Base-by-base conservation (phyloP, 495 filamentous ascomycete genomes). In the Viridothelium virens region DNA sequence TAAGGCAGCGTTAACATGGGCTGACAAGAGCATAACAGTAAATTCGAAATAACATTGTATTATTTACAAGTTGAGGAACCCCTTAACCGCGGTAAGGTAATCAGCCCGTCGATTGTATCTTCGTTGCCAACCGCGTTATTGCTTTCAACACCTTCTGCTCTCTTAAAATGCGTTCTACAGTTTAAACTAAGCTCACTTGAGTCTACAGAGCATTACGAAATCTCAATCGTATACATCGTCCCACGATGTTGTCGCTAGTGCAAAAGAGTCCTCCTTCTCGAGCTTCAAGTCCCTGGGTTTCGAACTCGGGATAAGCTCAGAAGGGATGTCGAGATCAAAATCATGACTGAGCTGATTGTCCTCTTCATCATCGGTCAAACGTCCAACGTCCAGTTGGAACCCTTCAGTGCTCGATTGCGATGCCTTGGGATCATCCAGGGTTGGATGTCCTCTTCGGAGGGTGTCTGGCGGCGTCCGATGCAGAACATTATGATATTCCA, bases 221-320 rank as follows among this genome's bases (percentile, higher is more conserved):
- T 53, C 48, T 53, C 25, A 53, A 18, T 18, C n/a, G 48, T 18
- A 5, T 14, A 18, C 16, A 18, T 12, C 25, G 2, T 53, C 14
- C 53, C 53, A 59, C 14, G 53, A 59, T 14, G 53, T 59, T 36
- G 53, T 59, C 36, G 53, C 31, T 14, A 59, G 31, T 3, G 53
- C 53, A 36, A 59, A 59, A 3, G 53, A 59, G 36, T 59, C 53
- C 31, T 59, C 53, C 5, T 4, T 36, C 31, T 59, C 53, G 14
- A 59, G 31, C 53, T 33, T 59, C 25, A 36, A 36, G 36, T 59
- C 31, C 3, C 25, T 2, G 31, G 7, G 31, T 59, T 59, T 59
- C 53, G 53, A 34, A 33, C 25, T 31, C 18, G 53, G n/a, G 36
- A 59, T 36, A 7, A 33, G 53, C 53, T 59, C 53, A 59, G 53